These are phyloP conservation scores for Wallemia ichthyophaga DNA, from an alignment of 1,284 basidiomycete genomes.

Conservation along the genomic window DNA sequence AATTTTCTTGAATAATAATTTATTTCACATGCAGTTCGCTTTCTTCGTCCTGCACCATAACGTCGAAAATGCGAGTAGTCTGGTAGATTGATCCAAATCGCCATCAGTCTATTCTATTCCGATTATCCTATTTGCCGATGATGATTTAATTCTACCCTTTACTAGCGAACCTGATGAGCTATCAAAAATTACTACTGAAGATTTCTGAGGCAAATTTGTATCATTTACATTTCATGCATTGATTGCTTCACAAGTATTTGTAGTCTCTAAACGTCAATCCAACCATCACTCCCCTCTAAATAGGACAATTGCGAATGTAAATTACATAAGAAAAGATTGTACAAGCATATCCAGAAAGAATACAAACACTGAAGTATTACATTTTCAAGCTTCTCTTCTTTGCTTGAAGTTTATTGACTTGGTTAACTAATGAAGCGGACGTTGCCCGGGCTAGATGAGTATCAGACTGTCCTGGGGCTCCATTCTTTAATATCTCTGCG, in stretches of 20 bases:
- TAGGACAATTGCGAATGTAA: too few relatives aligned
- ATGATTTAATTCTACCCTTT: not conserved
- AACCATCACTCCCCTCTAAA: too few relatives aligned
- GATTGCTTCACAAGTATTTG: too few relatives aligned
- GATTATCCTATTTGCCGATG: not conserved
- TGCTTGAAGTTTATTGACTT: not conserved
- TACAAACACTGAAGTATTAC: too few relatives aligned
- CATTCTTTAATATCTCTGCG: not conserved
- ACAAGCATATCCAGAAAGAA: too few relatives aligned
- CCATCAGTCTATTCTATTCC: not conserved
- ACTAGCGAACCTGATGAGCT: not conserved
- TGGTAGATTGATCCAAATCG: not conserved
- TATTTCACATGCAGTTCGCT: too few relatives aligned
- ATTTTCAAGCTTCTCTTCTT: not conserved
- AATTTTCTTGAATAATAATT: too few relatives aligned
- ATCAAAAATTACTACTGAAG: not conserved
- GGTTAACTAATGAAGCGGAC: not conserved
- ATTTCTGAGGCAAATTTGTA: not conserved
- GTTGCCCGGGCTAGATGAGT: not conserved
- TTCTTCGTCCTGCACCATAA: too few relatives aligned
- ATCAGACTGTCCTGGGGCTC: not conserved
- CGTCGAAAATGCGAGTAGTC: too few relatives aligned
- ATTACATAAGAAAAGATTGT: too few relatives aligned
- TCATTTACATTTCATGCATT: too few relatives aligned
- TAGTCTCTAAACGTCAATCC: too few relatives aligned